These are phyloP conservation scores for Zygoascus ofunaensis DNA, from an alignment of 805 yeast species.

Conservation along the genomic window DNA sequence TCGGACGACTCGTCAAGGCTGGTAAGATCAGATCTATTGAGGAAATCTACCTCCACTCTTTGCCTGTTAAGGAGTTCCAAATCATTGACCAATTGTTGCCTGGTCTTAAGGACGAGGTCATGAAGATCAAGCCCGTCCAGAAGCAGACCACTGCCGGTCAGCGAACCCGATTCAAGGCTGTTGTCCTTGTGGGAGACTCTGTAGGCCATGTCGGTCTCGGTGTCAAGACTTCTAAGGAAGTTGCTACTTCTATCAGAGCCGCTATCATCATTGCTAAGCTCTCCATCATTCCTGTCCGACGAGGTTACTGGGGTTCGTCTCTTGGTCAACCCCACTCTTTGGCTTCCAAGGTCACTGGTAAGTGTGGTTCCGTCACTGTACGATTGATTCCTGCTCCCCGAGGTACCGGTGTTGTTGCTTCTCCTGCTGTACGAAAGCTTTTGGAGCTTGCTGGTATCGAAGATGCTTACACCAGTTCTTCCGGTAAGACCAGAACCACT, in stretches of 20 bases:
- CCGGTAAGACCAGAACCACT: conserved; percentile 98
- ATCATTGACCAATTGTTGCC: conserved; percentile 95
- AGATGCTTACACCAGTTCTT: conserved; percentile 97
- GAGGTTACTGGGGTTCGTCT: conserved; percentile 99
- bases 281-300: conserved; percentile 98
- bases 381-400: conserved; percentile 99
- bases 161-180: conserved; percentile 99
- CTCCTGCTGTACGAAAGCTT: conserved; percentile 98
- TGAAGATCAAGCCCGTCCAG: conserved; percentile 99
- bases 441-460: conserved; percentile 99
- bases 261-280: conserved; percentile 99
- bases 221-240: conserved; percentile 99
- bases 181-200: conserved; percentile 98
- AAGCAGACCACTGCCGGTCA: conserved; percentile 99
- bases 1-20: conserved; percentile 99
- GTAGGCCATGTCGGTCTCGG: conserved; percentile 99
- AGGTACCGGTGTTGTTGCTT: conserved; percentile 99
- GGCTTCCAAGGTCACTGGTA: conserved; percentile 97
- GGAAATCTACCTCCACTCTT: conserved; percentile 98
- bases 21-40: conserved; percentile 94
- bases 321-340: conserved; percentile 99
- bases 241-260: conserved; percentile 99
- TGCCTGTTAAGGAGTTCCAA: conserved; percentile 99
- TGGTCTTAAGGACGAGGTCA: conserved; percentile 93
- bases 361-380: conserved; percentile 98